These are phyloP conservation scores for Hyaloscypha finlandica DNA, from an alignment of 495 filamentous ascomycete genomes.

Conservation along the genomic window DNA sequence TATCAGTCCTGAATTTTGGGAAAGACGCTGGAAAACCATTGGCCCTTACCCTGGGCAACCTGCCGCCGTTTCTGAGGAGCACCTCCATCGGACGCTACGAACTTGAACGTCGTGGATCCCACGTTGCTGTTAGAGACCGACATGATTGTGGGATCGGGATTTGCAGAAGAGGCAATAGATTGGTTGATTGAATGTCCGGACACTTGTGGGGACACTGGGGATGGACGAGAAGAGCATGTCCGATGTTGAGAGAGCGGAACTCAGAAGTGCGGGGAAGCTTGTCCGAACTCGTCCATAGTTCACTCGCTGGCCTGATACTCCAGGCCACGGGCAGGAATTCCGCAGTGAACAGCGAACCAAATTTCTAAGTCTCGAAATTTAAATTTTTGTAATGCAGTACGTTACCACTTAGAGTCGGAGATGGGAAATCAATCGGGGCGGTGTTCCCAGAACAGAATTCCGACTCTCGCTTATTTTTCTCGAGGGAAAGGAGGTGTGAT, in stretches of 20 bases:
- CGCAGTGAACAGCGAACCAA: too few species aligned
- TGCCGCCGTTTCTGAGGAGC: conserved; percentile 50
- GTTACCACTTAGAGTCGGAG: too few species aligned
- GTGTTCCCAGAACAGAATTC: neutral
- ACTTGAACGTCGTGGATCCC: conserved; percentile 30
- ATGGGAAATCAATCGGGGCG: too few species aligned
- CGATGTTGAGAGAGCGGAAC: neutral
- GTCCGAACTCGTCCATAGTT: neutral
- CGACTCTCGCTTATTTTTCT: neutral
- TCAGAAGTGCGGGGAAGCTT: neutral
- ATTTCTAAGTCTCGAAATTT: too few species aligned
- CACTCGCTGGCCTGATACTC: neutral
- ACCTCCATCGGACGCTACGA: conserved; percentile 45
- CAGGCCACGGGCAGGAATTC: neutral
- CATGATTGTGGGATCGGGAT: neutral
- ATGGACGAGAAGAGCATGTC: neutral
- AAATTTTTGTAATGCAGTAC: too few species aligned
- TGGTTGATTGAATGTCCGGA: too few species aligned
- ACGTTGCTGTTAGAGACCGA: neutral
- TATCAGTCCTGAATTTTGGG: too few species aligned
- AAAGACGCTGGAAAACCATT: too few species aligned
- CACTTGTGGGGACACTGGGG: too few species aligned
- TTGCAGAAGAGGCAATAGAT: neutral
- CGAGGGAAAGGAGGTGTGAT: neutral
- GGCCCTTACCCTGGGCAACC: conserved; percentile 34